phyloP scores from a whole-genome alignment of 352 stramenopile species.

The Globisporangium orthogonon region DNA sequence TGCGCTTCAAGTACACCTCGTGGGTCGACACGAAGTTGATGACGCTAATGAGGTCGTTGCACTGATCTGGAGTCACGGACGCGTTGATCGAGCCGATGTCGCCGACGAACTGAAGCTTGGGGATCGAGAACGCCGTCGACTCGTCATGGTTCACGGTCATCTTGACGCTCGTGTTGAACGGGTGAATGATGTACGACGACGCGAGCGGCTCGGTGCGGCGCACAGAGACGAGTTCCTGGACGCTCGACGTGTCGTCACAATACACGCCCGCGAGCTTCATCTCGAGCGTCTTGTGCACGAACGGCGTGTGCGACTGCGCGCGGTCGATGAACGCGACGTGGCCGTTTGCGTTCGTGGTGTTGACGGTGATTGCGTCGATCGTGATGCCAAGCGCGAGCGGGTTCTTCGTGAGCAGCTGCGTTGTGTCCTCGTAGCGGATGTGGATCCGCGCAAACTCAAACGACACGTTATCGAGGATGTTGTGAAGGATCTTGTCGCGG shows the following conservation, averaged over 20 bases:
- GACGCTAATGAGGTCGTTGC: constrained; percentile 72
- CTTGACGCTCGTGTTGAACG: constrained; percentile 70
- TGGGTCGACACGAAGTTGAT: constrained; percentile 76
- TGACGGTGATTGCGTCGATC: constrained; percentile 65
- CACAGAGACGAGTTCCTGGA: constrained; percentile 17
- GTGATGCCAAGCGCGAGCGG: constrained; percentile 62
- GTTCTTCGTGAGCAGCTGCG: constrained; percentile 47
- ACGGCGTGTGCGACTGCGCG: constrained; percentile 65
- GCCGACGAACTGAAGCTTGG: constrained; percentile 56
- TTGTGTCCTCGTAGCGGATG: constrained; percentile 78
- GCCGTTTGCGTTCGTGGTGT: constrained; percentile 77
- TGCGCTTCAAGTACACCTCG: constrained; percentile 77
- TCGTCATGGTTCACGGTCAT: constrained; percentile 79
- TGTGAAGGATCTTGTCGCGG: constrained; percentile 77
- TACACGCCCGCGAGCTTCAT: constrained; percentile 57
- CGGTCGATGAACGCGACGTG: constrained; percentile 76
- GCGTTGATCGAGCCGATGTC: constrained; percentile 65
- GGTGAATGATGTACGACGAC: constrained; percentile 53
- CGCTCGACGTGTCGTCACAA: constrained; percentile 36
- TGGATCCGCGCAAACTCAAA: constrained; percentile 82
- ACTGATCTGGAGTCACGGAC: constrained; percentile 61
- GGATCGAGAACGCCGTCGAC: constrained; percentile 55
- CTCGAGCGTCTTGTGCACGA: constrained; percentile 73
- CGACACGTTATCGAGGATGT: constrained; percentile 77
- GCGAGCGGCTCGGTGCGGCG: constrained; percentile 20